Percentiles rank a stretch among this genome's conserved stretches.
phyloP scores from a whole-genome alignment of 176 grass and related monocot genomes.

The Avena atlantica region DNA sequence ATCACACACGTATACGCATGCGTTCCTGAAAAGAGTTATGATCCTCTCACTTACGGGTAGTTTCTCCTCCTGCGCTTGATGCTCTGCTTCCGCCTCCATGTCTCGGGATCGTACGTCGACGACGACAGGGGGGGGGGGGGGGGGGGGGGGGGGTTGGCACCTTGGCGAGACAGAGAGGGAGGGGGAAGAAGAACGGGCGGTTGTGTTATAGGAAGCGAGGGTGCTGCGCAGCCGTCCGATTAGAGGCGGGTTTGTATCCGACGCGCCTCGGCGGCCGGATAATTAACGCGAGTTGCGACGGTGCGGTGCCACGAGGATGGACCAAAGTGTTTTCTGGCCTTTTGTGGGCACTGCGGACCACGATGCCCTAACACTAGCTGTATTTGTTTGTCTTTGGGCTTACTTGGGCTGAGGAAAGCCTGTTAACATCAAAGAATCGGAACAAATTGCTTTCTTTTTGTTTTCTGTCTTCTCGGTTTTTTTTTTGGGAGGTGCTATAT shows the following conservation, averaged over 20 bases:
- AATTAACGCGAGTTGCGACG: not conserved
- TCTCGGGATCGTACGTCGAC: not conserved
- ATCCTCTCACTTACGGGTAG: not conserved
- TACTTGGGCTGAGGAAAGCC: not conserved
- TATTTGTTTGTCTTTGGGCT: not conserved
- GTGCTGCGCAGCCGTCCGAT: not conserved
- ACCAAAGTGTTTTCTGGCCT: not conserved
- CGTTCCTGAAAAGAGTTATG: too few species aligned
- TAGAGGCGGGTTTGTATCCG: not conserved
- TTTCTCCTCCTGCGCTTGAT: not conserved
- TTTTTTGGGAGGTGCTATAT: too few species aligned
- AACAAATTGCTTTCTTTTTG: too few species aligned
- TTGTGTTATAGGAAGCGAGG: not conserved
- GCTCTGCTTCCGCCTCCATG: not conserved
- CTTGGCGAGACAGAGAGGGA: not conserved
- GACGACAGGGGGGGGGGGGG: not conserved
- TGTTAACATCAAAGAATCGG: not conserved
- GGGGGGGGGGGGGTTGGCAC: not conserved
- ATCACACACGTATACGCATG: not conserved
- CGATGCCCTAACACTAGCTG: not conserved
- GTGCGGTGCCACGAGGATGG: not conserved
- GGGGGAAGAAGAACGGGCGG: not conserved
- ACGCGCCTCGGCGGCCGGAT: not conserved
- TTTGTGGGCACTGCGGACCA: not conserved
- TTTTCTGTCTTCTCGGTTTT: too few species aligned